Evolutionary conservation across 2,329 filamentous ascomycete genomes (phyloP), one percentile per base, ranked within the genome.

Genomic region (Talaromyces sp.): DNA sequence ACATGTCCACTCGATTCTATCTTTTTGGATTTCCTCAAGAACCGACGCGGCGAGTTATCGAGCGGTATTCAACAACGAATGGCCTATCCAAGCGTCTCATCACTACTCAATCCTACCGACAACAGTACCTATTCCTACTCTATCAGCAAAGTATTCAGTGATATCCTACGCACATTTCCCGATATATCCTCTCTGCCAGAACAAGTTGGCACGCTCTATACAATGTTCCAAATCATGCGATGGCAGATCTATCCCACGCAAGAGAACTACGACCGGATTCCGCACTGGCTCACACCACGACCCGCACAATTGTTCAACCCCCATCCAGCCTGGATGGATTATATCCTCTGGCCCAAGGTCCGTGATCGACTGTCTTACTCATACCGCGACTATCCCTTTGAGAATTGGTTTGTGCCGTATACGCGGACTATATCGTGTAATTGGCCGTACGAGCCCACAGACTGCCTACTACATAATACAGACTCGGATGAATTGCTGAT

Each of bases 211-310:
- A 87, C 92, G 7, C 83, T 96, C 8, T 96, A 93, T 75, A 81
- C 90, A 73, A 96, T 96, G 91, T 96, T 96, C 77, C 84, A 93
- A 37, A 74, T 93, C 68, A 92, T 95, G 89, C 86, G 89, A 49
- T 97, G 93, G 91, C 88, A 92, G 74, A 90, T 96, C 64, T 86
- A 86, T 33, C 92, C 92, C 0, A 91, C 91, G 0, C 84, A 85
- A 66, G 89, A 93, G 70, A 96, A 93, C 78, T 93, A 90, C 75
- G 86, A 92, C 27, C 85, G 90, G 3, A 79, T 97, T 11, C 92
- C 93, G 0, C 82, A 87, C 4, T 96, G 90, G 87, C 79, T 89
- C 45, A 84, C 84, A 0, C 92, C 93, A 1, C 81, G 85, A 1
- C 82, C 85, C 0, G 84, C 84, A 7, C 92, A 96, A 73, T 78